Evolutionary conservation across 257 asterid species (phyloP), one percentile per base, ranked within the genome.

Genomic region (Sherardia arvensis): DNA sequence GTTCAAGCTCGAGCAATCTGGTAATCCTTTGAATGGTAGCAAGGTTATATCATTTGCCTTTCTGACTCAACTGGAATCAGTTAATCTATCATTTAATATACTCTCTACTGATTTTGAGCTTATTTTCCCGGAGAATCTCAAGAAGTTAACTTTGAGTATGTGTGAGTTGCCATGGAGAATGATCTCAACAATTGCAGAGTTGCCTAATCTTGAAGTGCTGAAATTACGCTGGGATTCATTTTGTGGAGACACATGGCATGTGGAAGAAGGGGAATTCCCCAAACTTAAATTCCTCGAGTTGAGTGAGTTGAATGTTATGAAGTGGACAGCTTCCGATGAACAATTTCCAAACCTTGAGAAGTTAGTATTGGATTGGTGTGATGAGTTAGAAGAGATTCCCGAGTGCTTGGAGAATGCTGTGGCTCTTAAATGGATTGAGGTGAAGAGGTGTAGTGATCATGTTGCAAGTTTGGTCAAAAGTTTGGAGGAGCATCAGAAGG

Each of bases 181-280:
- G 25, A 8, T 66, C 9, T 66, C 58, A 29, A 23, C 27, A 1
- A 66, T 43, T 26, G 56, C 43, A 6, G 48, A 66, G 2, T 49
- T 65, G 4, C 17, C 23, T 17, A 33, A 54, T 65, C 69, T 65
- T 21, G 69, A 53, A 32, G 69, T 64, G 6, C 64, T 70, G 22
- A 64, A 62, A 64, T 34, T 63, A 22, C 9, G 0, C 0, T 4
- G 11, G 2, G 21, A 45, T 36, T 5, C 22, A 0, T 57, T 57
- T 23, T 22, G 7, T 17, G 70, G 69, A 6, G 23, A 26, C 26
- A 26, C 3, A 11, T 71, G 70, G 66, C 33, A 71, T 3, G 49
- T 55, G 32, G 48, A 40, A 40, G 48, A 40, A 40, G 48, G 48
- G 4, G 48, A 40, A 40, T 40, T 40, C 48, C 48, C 48, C 1